Base-by-base conservation (phyloP, 208 protist species). In the Leishmania tropica region DNA sequence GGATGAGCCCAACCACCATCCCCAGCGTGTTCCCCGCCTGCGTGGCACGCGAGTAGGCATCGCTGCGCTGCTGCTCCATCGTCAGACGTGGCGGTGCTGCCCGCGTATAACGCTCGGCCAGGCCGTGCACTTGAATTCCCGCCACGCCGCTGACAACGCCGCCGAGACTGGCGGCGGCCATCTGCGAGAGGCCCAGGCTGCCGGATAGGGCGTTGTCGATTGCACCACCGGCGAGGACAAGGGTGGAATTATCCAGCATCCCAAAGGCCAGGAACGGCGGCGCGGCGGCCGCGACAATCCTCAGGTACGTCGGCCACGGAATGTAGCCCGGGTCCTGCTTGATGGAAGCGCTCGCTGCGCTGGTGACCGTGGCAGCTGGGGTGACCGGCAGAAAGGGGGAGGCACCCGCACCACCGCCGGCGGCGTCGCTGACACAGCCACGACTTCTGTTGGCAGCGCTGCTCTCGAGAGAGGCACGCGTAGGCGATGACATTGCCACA, bases 251-350 rank as follows among this genome's bases (percentile, higher is more conserved):
- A 85, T 97, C 94, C 28, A 97, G 83, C 71, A 94, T 79, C 37
- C 95, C 95, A 79, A 98, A 98, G 1, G 93, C 95, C 45, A 97
- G 84, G 71, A 98, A 98, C 6, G 95, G 95, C 15, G 92, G 79
- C 7, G 87, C 88, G 60, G 91, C 85, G 42, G 85, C 84, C 75
- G 88, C 67, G 19, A 94, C 77, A 13, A 96, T 81, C 35, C 84
- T 84, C 8, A 70, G 53, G 75, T 89, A 95, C 8, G 88, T 82
- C 60, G 80, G 71, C 87, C 90, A 94, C 1, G 91, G 76, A 65
- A 96, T 96, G 78, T 84, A 72, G 28, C 40, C 21, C 45, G 76
- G 47, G 13, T 17, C 53, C 37, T 48, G 72, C 37, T 62, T 56
- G 10, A 31, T 53, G 45, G 70, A 53, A 28, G 51, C 17, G 42